Conservation (phyloP, 176 grass and related monocot genomes). For the Bolboschoenus planiculmis region DNA sequence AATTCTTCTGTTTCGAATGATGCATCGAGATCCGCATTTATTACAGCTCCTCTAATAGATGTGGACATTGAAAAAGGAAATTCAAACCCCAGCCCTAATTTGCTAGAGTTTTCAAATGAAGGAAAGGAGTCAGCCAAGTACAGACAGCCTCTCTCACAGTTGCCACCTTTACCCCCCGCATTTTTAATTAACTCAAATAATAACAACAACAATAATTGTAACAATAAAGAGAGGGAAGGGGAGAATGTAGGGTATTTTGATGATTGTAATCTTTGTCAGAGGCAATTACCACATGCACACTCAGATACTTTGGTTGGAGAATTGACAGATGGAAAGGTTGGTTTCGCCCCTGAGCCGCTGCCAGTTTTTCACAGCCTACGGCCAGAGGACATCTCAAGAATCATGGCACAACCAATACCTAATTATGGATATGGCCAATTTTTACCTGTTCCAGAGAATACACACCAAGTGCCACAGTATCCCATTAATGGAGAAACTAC, state of each 20-base stretch:
- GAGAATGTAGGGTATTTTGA: slow-evolving; percentile 24
- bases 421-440: slow-evolving; percentile 53
- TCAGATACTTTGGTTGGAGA: slow-evolving; percentile 66
- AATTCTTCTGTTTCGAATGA: slow-evolving; percentile 49
- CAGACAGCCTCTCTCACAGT: slow-evolving; percentile 78
- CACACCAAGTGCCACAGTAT: slow-evolving; percentile 10
- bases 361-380: slow-evolving; percentile 58
- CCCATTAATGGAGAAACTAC: not conserved
- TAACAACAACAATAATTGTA: slow-evolving; percentile 7
- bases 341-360: slow-evolving; percentile 24
- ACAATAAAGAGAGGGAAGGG: slow-evolving; percentile 12
- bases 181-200: slow-evolving; percentile 51
- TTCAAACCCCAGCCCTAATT: slow-evolving; percentile 3
- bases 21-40: slow-evolving; percentile 45
- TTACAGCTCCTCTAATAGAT: slow-evolving; percentile 33
- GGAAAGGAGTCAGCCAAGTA: slow-evolving; percentile 48
- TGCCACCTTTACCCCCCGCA: slow-evolving; percentile 77
- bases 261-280: slow-evolving; percentile 72
- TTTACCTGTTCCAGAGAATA: slow-evolving; percentile 18
- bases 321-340: slow-evolving; percentile 33
- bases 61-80: slow-evolving; percentile 27
- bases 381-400: slow-evolving; percentile 61
- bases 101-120: slow-evolving; percentile 16
- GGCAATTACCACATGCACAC: slow-evolving; percentile 57
- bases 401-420: slow-evolving; percentile 39